Evolutionary conservation across 2,329 filamentous ascomycete genomes (phyloP), one percentile per base, ranked within the genome.

Genomic region (Calycina herbarum): DNA sequence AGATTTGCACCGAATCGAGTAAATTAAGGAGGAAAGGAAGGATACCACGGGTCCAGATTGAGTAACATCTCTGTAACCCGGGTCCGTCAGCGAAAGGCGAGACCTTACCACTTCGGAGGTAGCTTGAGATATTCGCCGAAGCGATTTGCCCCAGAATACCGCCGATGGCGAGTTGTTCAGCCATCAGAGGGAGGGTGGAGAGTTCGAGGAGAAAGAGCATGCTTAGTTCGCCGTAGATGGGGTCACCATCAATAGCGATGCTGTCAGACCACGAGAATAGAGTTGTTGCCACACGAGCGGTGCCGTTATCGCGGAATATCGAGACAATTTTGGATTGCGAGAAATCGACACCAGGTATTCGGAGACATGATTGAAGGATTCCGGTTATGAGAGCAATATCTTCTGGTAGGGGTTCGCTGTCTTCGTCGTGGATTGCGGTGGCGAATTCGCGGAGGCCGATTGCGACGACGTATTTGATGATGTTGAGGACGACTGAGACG

Each of bases 201-300:
- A 99, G 84, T 71, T 96, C 92, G 27, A 97, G 86, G 15, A 99
- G 83, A 78, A 98, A 96, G 31, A 94, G 84, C 51, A 97, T 85
- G 73, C 91, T 92, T n/a, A 97, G 85, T 75, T 97, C 94, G 69
- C 94, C 95, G 77, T 97, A 98, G 35, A 98, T 82, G 0, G 95
- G 94, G 75, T 98, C 94, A 33, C 89, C 87, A 64, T 90, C 85
- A 42, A 90, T 84, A 0, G 90, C 86, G 29, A 98, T 83, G 70
- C 89, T 88, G 77, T 98, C 93, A 3, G 94, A 87, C 95, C 95
- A 99, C 0, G 93, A 97, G 78, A 94, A 98, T 5, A 99, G 84
- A 40, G 91, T 93, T 5, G 90, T 89, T 0, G 93, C 94, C 67
- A 93, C 91, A 73, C 94, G 91, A 57, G 92, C 84, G 0, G 89